Base-by-base conservation (phyloP, 345 rosid species). In the Lepidium didymum region DNA sequence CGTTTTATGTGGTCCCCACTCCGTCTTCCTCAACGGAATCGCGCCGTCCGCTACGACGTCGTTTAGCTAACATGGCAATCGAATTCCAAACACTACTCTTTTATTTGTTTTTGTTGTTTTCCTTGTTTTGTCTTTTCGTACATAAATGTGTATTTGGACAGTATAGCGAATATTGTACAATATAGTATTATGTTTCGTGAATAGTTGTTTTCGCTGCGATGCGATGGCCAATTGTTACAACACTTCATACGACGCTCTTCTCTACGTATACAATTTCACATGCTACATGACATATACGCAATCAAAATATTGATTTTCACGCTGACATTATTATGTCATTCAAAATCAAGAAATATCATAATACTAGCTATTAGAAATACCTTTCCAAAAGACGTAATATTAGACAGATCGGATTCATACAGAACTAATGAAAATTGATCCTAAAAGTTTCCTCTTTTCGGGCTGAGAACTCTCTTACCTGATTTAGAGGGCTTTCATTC, bases 31-130 rank as follows among this genome's bases (percentile, higher is more conserved):
- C 6, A 21, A 58, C 56, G 67, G 67, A 41, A 21, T 61, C 25
- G 46, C 72, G 69, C 73, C 78, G 69, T 53, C 68, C 69, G 69
- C 10, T 67, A 23, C 29, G 38, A 21, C 78, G 78, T 74, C 73
- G 78, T 74, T 61, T 74, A 52, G 73, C 15, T 51, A 1, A 5
- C 18, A 38, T 56, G 44, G 60, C 40, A 56, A 57, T 47, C 44
- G 4, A 56, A 72, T 15, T 71, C 40, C 44, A 29, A 6, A n/a
- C 31, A 19, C 29, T 64, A 19, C 31, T 72, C 53, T 65, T 8
- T 33, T n/a, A 10, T 70, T 41, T 27, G 29, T 56, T 15, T 15
- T 21, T 36, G 27, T 19, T 59, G 4, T 10, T 40, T 41, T 72
- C 15, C 43, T 50, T 41, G 16, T 58, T 25, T 62, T 59, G 72